A percentile compares a stretch with the other conserved stretches of the same genome.
These are phyloP conservation scores for Pythium vanterpoolii DNA, from an alignment of 352 stramenopile species.

Conservation along the genomic window DNA sequence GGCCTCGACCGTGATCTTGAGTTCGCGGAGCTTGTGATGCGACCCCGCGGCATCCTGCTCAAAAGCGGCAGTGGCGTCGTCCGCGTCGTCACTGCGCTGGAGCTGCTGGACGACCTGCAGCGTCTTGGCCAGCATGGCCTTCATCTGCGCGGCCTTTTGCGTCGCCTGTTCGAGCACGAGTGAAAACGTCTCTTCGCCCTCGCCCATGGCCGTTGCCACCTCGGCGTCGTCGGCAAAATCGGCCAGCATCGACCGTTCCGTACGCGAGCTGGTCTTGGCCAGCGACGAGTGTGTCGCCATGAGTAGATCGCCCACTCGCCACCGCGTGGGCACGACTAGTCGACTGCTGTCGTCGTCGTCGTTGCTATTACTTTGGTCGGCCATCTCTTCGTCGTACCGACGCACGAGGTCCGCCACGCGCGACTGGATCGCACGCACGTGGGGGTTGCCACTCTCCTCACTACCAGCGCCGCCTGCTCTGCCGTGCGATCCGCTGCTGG, in stretches of 20 bases:
- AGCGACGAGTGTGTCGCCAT: constrained; percentile 60
- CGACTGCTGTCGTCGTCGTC: constrained; percentile 21
- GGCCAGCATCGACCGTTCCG: constrained; percentile 43
- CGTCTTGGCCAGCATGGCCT: constrained; percentile 31
- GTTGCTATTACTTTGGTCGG: constrained; percentile 21
- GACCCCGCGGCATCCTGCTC: constrained; percentile 2
- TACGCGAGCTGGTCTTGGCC: constrained; percentile 50
- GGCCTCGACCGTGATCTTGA: constrained; percentile 47
- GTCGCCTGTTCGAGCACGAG: constrained; percentile 31
- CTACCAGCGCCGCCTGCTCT: neutral
- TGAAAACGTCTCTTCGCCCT: constrained; percentile 33
- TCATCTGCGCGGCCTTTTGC: constrained; percentile 35
- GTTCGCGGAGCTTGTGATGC: constrained; percentile 35
- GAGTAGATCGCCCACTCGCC: constrained; percentile 62
- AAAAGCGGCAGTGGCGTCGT: constrained; percentile 4
- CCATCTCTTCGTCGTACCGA: constrained; percentile 48
- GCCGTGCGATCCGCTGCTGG: neutral
- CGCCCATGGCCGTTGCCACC: constrained; percentile 34
- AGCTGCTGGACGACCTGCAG: constrained; percentile 48
- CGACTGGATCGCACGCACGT: constrained; percentile 65
- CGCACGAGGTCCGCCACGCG: constrained; percentile 68
- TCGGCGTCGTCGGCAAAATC: constrained; percentile 59
- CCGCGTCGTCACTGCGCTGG: constrained; percentile 32
- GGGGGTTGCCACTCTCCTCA: constrained; percentile 30
- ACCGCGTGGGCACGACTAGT: constrained; percentile 31